phyloP scores from a whole-genome alignment of 2,329 filamentous ascomycete genomes.

The Hymenoscyphus albidus region DNA sequence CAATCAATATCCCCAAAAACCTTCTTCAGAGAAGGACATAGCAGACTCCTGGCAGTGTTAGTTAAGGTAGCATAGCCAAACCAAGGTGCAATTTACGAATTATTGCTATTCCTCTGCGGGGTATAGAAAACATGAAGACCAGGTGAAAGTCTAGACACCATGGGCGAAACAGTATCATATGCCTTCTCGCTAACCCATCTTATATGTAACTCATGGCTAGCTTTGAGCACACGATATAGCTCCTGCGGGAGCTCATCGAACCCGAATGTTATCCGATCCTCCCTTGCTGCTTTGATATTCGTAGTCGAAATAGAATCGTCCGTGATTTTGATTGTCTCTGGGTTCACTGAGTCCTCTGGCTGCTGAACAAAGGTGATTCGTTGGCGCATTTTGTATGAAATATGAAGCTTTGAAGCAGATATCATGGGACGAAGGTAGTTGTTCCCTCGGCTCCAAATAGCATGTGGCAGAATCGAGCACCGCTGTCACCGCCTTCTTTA shows the following conservation, averaged over 20 bases:
- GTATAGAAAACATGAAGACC: constrained; percentile 81
- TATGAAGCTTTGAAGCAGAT: constrained; percentile 1
- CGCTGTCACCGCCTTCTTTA: constrained; percentile 8
- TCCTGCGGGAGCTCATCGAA: constrained; percentile 70
- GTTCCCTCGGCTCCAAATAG: background rate
- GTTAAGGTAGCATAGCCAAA: background rate
- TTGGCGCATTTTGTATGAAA: constrained; percentile 58
- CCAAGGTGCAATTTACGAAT: constrained; percentile 21
- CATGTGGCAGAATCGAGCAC: constrained; percentile 14
- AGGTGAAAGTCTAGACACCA: constrained; percentile 70
- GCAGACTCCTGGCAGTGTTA: constrained; percentile 37
- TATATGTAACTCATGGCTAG: constrained; percentile 70
- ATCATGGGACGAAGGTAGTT: background rate
- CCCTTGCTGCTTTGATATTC: constrained; percentile 64
- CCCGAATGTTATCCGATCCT: constrained; percentile 73
- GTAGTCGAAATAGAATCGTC: constrained; percentile 52
- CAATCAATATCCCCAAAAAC: constrained; percentile 59
- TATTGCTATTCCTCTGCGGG: constrained; percentile 39
- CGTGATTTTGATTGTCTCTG: constrained; percentile 56
- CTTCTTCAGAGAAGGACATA: constrained; percentile 58
- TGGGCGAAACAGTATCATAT: constrained; percentile 62
- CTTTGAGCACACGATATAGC: constrained; percentile 57
- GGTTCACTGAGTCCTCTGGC: constrained; percentile 60
- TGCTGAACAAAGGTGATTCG: constrained; percentile 75
- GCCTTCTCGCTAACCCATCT: constrained; percentile 65